Conservation (phyloP, 805 yeast species). For the Pichia manshurica region DNA sequence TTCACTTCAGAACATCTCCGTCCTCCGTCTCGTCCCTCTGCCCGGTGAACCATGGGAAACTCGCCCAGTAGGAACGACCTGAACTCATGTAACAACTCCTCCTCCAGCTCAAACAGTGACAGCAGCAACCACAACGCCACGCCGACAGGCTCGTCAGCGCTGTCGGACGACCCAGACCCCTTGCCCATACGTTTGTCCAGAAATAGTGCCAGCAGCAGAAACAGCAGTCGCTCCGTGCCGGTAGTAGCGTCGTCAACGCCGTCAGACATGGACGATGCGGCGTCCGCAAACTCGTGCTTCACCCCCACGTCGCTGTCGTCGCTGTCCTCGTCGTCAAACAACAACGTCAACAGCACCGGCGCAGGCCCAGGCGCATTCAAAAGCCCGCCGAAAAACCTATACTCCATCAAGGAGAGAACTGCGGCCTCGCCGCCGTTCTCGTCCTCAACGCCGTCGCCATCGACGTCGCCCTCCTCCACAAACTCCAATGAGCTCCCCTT, state of each 20-base stretch:
- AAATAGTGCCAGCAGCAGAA: neutral
- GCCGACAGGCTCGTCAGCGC: slow-evolving; percentile 17
- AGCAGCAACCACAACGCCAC: slow-evolving; percentile 27
- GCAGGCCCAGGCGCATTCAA: neutral
- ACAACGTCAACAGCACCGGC: neutral
- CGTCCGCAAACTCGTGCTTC: too few relatives aligned
- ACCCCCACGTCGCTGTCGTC: too few relatives aligned
- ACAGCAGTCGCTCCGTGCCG: too few relatives aligned
- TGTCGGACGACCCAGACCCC: slow-evolving; percentile 11
- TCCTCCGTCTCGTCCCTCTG: too few relatives aligned
- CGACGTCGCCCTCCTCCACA: slow-evolving; percentile 27
- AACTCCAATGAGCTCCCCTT: slow-evolving; percentile 18
- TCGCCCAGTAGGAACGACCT: slow-evolving; percentile 36
- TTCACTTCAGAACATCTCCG: too few relatives aligned
- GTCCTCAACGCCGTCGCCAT: slow-evolving; percentile 11
- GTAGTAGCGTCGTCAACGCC: too few relatives aligned
- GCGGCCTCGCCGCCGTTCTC: neutral
- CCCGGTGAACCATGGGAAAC: slow-evolving; percentile 28
- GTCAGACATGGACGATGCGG: too few relatives aligned
- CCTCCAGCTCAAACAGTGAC: slow-evolving; percentile 1
- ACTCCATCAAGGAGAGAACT: neutral
- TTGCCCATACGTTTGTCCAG: slow-evolving; percentile 10
- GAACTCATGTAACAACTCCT: slow-evolving; percentile 9
- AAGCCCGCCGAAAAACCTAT: too few relatives aligned
- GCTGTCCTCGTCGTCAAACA: neutral